A percentile compares a stretch with the other conserved stretches of the same genome.
phyloP scores from a whole-genome alignment of 2,329 filamentous ascomycete species.

The Claviceps sp. region DNA sequence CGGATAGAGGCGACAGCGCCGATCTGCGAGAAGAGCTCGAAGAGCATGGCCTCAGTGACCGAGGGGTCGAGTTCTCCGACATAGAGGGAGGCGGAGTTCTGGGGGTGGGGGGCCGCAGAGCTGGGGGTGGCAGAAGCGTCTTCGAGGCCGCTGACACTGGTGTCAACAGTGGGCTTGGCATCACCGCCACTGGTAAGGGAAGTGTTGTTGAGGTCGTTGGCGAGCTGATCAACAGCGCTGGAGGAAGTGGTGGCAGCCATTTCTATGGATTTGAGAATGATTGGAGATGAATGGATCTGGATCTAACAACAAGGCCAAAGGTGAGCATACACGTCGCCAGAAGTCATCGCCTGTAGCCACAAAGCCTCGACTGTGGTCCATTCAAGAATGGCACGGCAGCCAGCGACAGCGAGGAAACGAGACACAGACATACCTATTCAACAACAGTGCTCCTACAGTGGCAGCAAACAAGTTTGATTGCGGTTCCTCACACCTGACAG shows the following conservation, averaged over 20 bases:
- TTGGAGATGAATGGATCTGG: conserved; percentile 5
- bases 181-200: conserved; percentile 56
- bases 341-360: background rate
- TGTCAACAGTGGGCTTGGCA: conserved; percentile 59
- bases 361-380: conserved; percentile 1
- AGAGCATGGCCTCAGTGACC: conserved; percentile 99
- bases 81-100: conserved; percentile 95
- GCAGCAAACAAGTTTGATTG: background rate
- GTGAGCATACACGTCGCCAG: conserved; percentile 1
- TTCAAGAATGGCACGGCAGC: no score
- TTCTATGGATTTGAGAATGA: conserved; percentile 18
- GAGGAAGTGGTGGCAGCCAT: conserved; percentile 48
- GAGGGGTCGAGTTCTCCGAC: conserved; percentile 96
- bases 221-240: conserved; percentile 65
- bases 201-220: conserved; percentile 61
- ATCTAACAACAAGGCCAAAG: background rate
- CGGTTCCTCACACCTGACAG: conserved; percentile 1
- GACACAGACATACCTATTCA: conserved; percentile 2
- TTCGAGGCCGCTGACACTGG: conserved; percentile 44
- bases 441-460: conserved; percentile 1
- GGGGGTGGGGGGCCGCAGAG: conserved; percentile 64
- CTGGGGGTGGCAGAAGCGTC: conserved; percentile 58
- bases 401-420: background rate
- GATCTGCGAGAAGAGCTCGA: conserved; percentile 99
- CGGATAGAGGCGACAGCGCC: conserved; percentile 97